A percentile compares a stretch with the other conserved stretches of the same genome.
Conservation (phyloP, 1,139 yeast species). For the Spathaspora sp. region DNA sequence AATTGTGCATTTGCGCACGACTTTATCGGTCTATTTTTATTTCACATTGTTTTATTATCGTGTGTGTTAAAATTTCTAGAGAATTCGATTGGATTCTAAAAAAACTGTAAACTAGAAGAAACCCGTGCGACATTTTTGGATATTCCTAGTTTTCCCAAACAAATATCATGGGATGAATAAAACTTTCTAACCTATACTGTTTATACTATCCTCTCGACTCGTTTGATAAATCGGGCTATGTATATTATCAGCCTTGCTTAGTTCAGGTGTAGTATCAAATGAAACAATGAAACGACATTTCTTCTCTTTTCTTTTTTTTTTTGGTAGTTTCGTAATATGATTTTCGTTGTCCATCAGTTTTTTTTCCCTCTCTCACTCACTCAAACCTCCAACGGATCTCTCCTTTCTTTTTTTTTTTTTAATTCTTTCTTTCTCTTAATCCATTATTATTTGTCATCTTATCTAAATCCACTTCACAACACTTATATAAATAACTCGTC, state of each 20-base stretch:
- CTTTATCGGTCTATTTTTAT: neutral
- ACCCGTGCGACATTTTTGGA: neutral
- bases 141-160: too few relatives aligned
- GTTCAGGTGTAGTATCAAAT: neutral
- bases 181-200: too few relatives aligned
- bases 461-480: constrained; percentile 2
- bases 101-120: neutral
- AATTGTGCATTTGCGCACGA: neutral
- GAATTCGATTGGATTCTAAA: constrained; percentile 2
- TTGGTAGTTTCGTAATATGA: neutral
- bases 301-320: neutral
- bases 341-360: neutral
- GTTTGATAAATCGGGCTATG: too few relatives aligned
- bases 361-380: neutral
- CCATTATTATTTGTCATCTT: constrained; percentile 2
- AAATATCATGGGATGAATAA: too few relatives aligned
- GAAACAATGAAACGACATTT: neutral
- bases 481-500: constrained; percentile 12
- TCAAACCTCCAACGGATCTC: neutral
- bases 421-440: constrained; percentile 7
- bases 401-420: constrained; percentile 4
- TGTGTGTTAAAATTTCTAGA: neutral
- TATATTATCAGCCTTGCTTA: too few relatives aligned
- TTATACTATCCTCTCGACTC: too few relatives aligned
- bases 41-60: constrained; percentile 1